phyloP scores from a whole-genome alignment of 1,284 basidiomycete species.

The Wolfiporia cocos region DNA sequence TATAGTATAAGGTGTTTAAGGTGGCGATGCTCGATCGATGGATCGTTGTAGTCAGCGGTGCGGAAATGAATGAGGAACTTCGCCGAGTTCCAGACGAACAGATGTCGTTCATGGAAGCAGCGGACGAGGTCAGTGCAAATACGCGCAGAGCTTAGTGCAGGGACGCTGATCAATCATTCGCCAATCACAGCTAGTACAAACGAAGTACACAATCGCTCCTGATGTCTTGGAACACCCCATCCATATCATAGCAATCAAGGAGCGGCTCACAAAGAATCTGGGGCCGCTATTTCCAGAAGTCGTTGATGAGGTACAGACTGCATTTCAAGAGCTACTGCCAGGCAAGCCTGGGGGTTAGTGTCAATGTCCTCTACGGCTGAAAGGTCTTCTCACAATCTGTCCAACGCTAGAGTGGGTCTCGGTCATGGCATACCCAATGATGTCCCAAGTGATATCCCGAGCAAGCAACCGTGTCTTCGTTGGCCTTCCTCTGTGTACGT shows the following conservation, averaged over 20 bases:
- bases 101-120: constrained; percentile 22
- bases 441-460: constrained; percentile 30
- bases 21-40: constrained; percentile 31
- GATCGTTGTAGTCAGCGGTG: constrained; percentile 23
- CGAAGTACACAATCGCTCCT: constrained; percentile 19
- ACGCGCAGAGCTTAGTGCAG: background rate
- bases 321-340: constrained; percentile 8
- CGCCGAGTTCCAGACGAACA: constrained; percentile 25
- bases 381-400: background rate
- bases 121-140: constrained; percentile 21
- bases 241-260: constrained; percentile 21
- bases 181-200: constrained; percentile 11
- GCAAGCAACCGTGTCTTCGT: constrained; percentile 38
- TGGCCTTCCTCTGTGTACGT: constrained; percentile 34
- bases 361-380: constrained; percentile 12
- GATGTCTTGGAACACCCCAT: constrained; percentile 18
- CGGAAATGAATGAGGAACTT: constrained; percentile 24
- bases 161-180: background rate
- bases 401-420: constrained; percentile 14
- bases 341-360: constrained; percentile 5
- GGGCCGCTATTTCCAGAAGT: constrained; percentile 12
- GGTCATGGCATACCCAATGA: constrained; percentile 21
- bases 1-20: constrained; percentile 23
- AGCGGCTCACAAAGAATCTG: constrained; percentile 18
- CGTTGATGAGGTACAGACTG: constrained; percentile 12